Base-by-base conservation (phyloP, 176 grass and related monocot genomes). In the Triticum aestivum region DNA sequence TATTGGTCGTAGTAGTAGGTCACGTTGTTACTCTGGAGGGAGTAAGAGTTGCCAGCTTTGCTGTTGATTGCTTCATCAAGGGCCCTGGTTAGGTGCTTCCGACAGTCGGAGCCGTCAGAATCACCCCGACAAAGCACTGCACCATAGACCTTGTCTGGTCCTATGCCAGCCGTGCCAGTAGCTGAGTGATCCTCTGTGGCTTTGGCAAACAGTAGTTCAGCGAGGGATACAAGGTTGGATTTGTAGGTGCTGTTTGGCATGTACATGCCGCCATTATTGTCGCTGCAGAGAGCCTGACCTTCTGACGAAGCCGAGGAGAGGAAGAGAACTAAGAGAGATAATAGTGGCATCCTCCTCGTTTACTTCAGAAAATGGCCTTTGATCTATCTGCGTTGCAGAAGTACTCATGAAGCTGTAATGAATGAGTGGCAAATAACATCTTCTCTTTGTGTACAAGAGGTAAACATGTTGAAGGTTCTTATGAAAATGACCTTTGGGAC, bases 81-180 rank as follows among this genome's bases (percentile, higher is more conserved):
- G 37, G 65, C 71, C 32, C 42, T 3, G 6, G 34, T 13, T 77
- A 86, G 32, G 74, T 9, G 24, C 39, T 64, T 34, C 42, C 21
- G 51, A 34, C 92, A 93, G 44, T 76, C 0, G 34, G 68, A 44
- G 12, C 33, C 4, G 4, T 62, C 77, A 13, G 65, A 47, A 52
- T 91, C 92, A 37, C 92, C 86, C 58, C 75, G 83, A 42, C 89
- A 89, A 42, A 86, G 68, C 34, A 77, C 64, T 29, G 87, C 77
- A 52, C 83, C 83, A 1, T 80, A 90, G 29, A 86, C 86, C 86
- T 41, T 65, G 65, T 91, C 42, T 2, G n/a, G 83, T 21, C 77
- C 49, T 47, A 44, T 73, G 21, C 89, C 89, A 3, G 33, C 18
- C 2, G 0, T 81, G 44, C 82, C 82, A 41, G 24, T 79, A 49